Percentiles rank a stretch among this genome's conserved stretches.
Evolutionary conservation across 257 asterid genomes (phyloP).

Genomic region (Nicotiana sylvestris): DNA sequence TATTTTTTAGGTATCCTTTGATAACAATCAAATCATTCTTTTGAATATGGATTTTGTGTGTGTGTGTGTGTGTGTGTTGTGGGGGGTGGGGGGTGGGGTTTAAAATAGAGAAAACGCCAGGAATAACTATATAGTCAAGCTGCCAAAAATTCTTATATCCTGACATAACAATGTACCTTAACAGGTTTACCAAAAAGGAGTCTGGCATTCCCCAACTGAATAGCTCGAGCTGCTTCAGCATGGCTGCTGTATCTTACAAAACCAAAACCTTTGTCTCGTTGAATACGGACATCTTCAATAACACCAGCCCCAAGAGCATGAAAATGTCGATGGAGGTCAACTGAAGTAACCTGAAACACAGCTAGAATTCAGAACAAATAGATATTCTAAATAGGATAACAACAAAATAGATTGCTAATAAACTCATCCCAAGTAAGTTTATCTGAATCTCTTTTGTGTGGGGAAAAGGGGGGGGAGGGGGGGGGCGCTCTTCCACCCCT

Average conservation of each 20-base stretch:
- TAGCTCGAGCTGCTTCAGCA: conserved; percentile 84
- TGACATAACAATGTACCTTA: conserved; percentile 36
- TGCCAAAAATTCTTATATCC: background rate
- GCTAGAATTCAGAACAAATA: background rate
- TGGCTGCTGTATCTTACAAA: conserved; percentile 76
- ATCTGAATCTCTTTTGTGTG: background rate
- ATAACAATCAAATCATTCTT: background rate
- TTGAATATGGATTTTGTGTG: background rate
- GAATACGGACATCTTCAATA: conserved; percentile 82
- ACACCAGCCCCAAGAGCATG: conserved; percentile 70
- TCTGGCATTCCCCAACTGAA: conserved; percentile 70
- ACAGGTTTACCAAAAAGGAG: conserved; percentile 55
- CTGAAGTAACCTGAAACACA: conserved; percentile 57
- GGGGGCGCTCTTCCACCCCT: background rate
- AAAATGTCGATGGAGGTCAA: conserved; percentile 67
- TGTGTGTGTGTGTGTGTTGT: background rate
- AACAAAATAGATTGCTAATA: background rate
- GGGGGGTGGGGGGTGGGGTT: background rate
- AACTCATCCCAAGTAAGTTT: background rate
- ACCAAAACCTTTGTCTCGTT: conserved; percentile 86
- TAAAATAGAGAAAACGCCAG: background rate
- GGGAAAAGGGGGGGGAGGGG: background rate
- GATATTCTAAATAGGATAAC: background rate
- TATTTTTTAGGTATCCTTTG: no score
- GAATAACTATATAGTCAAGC: background rate